phyloP scores from a whole-genome alignment of 2,329 filamentous ascomycete species.

The Monilinia fructicola region DNA sequence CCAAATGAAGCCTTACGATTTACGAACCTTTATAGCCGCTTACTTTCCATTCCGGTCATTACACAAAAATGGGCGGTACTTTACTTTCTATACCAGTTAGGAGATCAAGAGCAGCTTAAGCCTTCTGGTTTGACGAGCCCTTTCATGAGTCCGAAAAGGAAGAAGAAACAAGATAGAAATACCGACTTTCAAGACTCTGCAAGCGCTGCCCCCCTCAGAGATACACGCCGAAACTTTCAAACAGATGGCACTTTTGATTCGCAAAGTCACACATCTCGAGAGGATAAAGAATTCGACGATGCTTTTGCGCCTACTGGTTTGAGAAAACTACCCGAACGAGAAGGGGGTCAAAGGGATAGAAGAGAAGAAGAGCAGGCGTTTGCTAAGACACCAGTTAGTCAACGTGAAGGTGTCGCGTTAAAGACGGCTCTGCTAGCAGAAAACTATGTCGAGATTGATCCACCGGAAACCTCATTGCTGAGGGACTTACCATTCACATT shows the following conservation, averaged over 20 bases:
- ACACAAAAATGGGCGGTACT: slow-evolving; percentile 97
- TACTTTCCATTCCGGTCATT: slow-evolving; percentile 87
- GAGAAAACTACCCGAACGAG: slow-evolving; percentile 37
- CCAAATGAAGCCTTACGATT: slow-evolving; percentile 77
- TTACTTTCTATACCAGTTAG: slow-evolving; percentile 82
- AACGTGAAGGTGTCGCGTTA: slow-evolving; percentile 35
- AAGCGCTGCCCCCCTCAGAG: slow-evolving; percentile 19
- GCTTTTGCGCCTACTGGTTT: slow-evolving; percentile 57
- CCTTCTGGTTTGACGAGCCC: slow-evolving; percentile 37
- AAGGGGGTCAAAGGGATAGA: slow-evolving; percentile 39
- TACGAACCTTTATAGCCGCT: slow-evolving; percentile 83
- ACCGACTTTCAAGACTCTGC: slow-evolving; percentile 15
- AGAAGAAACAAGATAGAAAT: slow-evolving; percentile 7
- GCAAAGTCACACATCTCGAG: slow-evolving; percentile 44
- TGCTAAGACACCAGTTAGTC: slow-evolving; percentile 33
- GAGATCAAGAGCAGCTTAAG: slow-evolving; percentile 44
- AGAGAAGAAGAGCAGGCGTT: slow-evolving; percentile 38
- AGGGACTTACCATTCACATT: slow-evolving; percentile 88
- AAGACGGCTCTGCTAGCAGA: slow-evolving; percentile 59
- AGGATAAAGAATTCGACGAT: slow-evolving; percentile 43
- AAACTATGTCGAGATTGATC: slow-evolving; percentile 57
- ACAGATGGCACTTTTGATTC: slow-evolving; percentile 29
- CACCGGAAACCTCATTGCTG: slow-evolving; percentile 65
- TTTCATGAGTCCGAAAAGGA: slow-evolving; percentile 39
- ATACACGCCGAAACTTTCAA: slow-evolving; percentile 25